Evolutionary conservation across 495 filamentous ascomycete genomes (phyloP).

Genomic region (Evernia prunastri): DNA sequence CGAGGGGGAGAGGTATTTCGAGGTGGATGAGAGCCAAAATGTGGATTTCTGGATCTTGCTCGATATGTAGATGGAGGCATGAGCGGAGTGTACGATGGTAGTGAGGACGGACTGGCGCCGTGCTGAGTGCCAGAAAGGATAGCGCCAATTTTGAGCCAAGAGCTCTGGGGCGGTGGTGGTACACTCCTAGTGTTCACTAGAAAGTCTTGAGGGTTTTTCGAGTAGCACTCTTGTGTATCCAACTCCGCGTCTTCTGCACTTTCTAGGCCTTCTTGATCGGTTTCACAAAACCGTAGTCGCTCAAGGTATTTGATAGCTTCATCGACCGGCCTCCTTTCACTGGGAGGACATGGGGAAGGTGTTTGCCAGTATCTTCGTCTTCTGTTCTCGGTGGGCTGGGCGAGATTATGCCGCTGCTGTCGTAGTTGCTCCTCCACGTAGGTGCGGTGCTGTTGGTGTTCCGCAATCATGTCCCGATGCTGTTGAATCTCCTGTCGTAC

Average conservation of each 20-base stretch:
- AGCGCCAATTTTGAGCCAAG: conserved; percentile 60
- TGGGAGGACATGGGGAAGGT: conserved; percentile 39
- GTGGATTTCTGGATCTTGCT: conserved; percentile 18
- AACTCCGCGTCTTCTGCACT: conserved; percentile 43
- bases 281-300: conserved; percentile 49
- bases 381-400: conserved; percentile 41
- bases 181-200: conserved; percentile 52
- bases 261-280: conserved; percentile 50
- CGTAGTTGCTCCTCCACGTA: conserved; percentile 22
- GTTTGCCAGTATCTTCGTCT: conserved; percentile 47
- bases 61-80: conserved; percentile 26
- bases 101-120: conserved; percentile 29
- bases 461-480: conserved; percentile 17
- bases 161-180: conserved; percentile 50
- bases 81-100: conserved; percentile 17
- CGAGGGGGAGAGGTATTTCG: conserved; percentile 9
- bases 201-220: conserved; percentile 53
- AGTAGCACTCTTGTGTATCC: conserved; percentile 39
- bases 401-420: conserved; percentile 15
- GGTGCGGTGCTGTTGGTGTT: conserved; percentile 17
- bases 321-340: conserved; percentile 42
- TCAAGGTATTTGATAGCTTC: conserved; percentile 61
- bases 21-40: conserved; percentile 21
- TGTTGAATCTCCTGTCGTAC: conserved; percentile 21
- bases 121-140: conserved; percentile 60